Evolutionary conservation across 2,329 filamentous ascomycete species (phyloP).

Genomic region (Fusarium austroafricanum): DNA sequence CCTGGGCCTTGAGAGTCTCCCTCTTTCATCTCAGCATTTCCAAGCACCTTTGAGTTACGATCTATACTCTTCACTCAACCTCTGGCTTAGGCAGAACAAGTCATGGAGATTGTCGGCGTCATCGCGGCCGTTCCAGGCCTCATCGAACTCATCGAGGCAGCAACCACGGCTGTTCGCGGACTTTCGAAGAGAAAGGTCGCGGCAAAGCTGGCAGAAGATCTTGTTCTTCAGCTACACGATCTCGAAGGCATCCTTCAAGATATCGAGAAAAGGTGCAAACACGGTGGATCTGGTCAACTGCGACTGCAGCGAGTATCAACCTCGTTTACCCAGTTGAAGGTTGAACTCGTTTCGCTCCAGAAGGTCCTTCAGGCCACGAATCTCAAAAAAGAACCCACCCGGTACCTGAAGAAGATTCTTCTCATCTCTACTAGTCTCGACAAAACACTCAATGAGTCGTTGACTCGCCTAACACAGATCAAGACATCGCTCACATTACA

Average conservation of each 20-base stretch:
- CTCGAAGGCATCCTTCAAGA: background rate
- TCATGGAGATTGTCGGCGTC: background rate
- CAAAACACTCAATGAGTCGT: background rate
- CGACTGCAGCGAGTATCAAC: too few relatives aligned
- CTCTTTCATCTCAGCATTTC: too few relatives aligned
- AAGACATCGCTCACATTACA: background rate
- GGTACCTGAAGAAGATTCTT: background rate
- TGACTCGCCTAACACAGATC: background rate
- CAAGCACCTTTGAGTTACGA: too few relatives aligned
- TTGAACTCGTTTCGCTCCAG: background rate
- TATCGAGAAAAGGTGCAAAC: background rate
- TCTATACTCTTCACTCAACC: too few relatives aligned
- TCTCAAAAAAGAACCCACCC: background rate
- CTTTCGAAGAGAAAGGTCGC: background rate
- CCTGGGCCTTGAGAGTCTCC: too few relatives aligned
- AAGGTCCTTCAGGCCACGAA: fast-evolving
- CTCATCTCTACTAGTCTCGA: background rate
- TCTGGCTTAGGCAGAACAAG: too few relatives aligned
- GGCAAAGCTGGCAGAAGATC: background rate
- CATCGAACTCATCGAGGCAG: background rate
- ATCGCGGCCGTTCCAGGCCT: background rate
- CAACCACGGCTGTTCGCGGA: background rate
- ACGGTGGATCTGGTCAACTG: background rate
- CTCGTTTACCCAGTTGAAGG: background rate
- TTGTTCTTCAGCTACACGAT: too few relatives aligned